Percentiles rank a stretch among this genome's conserved stretches.
phyloP scores from a whole-genome alignment of 345 rosid genomes.

The Durio zibethinus region DNA sequence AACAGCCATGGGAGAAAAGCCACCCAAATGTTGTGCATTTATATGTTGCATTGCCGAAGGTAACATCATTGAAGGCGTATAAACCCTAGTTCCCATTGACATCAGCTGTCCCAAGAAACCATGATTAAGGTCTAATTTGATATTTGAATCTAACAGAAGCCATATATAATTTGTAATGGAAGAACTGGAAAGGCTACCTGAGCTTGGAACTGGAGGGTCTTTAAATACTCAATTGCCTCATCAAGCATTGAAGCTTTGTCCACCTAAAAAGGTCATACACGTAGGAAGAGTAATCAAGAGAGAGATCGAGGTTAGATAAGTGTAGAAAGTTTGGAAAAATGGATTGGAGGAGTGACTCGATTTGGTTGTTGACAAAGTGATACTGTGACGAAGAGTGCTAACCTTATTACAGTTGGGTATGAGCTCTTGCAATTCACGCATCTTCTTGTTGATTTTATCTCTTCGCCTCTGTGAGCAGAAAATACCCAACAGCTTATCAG shows the following conservation, averaged over 20 bases:
- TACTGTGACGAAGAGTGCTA: not conserved
- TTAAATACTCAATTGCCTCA: constrained; percentile 60
- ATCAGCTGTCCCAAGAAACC: constrained; percentile 40
- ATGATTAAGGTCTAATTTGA: not conserved
- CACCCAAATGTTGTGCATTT: constrained; percentile 28
- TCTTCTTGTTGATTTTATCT: constrained; percentile 58
- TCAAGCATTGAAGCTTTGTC: constrained; percentile 71
- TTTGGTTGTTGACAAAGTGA: not conserved
- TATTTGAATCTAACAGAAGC: not conserved
- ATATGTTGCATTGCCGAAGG: constrained; percentile 34
- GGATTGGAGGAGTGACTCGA: not conserved
- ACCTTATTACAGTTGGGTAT: constrained; percentile 76
- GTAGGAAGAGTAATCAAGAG: constrained; percentile 8
- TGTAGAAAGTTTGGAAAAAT: not conserved
- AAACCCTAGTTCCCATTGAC: constrained; percentile 45
- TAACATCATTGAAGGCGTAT: constrained; percentile 41
- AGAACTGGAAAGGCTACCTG: constrained; percentile 40
- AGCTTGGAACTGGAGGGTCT: constrained; percentile 68
- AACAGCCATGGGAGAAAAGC: constrained; percentile 23
- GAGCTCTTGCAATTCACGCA: constrained; percentile 59
- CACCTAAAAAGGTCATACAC: constrained; percentile 22
- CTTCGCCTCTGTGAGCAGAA: constrained; percentile 47
- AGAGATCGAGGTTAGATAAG: not conserved
- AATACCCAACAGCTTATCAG: not conserved
- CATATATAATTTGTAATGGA: not conserved